phyloP scores from a whole-genome alignment of 108 stramenopile species.

The Schizochytrium sp. region DNA sequence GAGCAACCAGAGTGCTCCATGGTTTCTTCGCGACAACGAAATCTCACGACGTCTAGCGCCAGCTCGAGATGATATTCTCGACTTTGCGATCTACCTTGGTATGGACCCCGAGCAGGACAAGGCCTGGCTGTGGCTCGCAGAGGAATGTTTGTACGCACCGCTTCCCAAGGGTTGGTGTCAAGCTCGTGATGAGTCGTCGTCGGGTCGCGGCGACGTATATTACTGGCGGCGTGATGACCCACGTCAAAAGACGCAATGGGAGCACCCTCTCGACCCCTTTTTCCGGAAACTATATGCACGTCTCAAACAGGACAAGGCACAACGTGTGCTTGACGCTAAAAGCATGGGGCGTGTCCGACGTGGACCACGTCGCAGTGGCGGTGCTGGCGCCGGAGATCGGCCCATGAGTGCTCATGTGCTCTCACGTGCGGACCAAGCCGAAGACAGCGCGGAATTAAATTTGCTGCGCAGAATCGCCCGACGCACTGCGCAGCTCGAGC shows the following conservation, averaged over 20 bases:
- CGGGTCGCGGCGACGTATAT: background rate
- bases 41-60: background rate
- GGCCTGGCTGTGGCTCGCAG: constrained; percentile 3
- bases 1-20: background rate
- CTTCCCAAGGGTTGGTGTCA: background rate
- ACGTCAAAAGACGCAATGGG: background rate
- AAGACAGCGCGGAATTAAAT: background rate
- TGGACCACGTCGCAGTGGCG: background rate
- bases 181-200: background rate
- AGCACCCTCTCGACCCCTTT: background rate
- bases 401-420: background rate
- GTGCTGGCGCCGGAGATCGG: background rate
- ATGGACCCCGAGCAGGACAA: background rate
- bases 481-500: background rate
- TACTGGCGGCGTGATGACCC: background rate
- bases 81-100: background rate
- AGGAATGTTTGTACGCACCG: constrained; percentile 8
- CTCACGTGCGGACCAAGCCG: background rate
- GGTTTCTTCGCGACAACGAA: background rate
- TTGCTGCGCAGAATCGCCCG: background rate
- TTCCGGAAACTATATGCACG: background rate
- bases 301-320: background rate
- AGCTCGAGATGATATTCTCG: background rate
- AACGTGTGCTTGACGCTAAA: background rate
- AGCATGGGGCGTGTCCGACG: background rate